Evolutionary conservation across 768 basidiomycete genomes (phyloP).

Genomic region (Suillus bovinus): DNA sequence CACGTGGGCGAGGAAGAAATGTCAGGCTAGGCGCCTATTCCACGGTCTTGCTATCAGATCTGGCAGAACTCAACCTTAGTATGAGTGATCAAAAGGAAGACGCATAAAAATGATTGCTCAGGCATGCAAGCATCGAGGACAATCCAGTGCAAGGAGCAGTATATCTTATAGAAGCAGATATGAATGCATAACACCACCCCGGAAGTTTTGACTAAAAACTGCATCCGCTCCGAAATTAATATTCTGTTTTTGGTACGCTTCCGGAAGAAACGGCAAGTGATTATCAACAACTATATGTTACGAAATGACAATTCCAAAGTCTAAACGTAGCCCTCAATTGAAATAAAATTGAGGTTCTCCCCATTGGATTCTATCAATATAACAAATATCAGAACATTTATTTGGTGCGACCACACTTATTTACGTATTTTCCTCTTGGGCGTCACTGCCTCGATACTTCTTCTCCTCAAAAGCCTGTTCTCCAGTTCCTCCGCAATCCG

Average conservation of each 20-base stretch:
- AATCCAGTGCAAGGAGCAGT: neutral
- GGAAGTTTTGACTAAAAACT: neutral
- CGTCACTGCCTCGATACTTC: conserved; percentile 37
- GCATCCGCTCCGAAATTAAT: conserved; percentile 8
- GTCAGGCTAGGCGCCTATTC: conserved; percentile 11
- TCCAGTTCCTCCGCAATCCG: conserved; percentile 26
- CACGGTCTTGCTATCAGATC: conserved; percentile 3
- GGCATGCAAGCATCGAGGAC: conserved; percentile 7
- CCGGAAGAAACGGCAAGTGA: conserved; percentile 7
- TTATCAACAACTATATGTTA: conserved; percentile 5
- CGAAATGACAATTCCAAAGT: conserved; percentile 22
- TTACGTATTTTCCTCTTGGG: conserved; percentile 35
- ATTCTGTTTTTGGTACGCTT: conserved; percentile 1
- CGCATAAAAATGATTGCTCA: neutral
- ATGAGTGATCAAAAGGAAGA: neutral
- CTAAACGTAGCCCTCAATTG: conserved; percentile 32
- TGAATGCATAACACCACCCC: neutral
- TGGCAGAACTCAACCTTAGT: conserved; percentile 18
- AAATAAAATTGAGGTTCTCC: conserved; percentile 34
- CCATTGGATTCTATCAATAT: conserved; percentile 26
- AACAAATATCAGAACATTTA: conserved; percentile 26
- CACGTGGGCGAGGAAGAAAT: conserved; percentile 28
- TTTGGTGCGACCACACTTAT: conserved; percentile 10
- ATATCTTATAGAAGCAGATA: neutral
- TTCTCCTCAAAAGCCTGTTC: conserved; percentile 35